These are phyloP conservation scores for Waitea zeae DNA, from an alignment of 1,284 basidiomycete species.

Conservation along the genomic window DNA sequence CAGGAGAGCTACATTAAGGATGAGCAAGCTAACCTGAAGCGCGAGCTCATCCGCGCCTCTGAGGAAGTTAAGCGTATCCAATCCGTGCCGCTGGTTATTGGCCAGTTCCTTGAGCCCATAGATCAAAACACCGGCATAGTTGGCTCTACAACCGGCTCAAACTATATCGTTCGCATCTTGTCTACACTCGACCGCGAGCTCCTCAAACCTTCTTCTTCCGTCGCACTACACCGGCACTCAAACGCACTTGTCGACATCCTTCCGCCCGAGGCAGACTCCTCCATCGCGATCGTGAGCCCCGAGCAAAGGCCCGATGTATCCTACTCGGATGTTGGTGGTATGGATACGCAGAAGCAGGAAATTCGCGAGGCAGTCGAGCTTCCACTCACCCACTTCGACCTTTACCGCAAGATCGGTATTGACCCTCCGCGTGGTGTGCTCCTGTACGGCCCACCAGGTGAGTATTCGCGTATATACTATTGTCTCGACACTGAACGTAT, in stretches of 20 bases:
- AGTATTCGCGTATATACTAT: conserved; percentile 8
- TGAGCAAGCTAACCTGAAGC: conserved; percentile 94
- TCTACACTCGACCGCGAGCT: conserved; percentile 96
- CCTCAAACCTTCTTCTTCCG: conserved; percentile 92
- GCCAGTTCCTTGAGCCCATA: conserved; percentile 98
- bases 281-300: conserved; percentile 84
- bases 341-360: conserved; percentile 98
- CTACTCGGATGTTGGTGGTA: conserved; percentile 88
- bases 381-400: conserved; percentile 92
- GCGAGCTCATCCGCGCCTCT: conserved; percentile 94
- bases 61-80: conserved; percentile 99
- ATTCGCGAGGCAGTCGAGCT: conserved; percentile 98
- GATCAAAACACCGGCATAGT: conserved; percentile 97
- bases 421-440: conserved; percentile 93
- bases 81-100: conserved; percentile 98
- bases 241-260: conserved; percentile 98
- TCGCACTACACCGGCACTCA: conserved; percentile 95
- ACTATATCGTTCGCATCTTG: conserved; percentile 96
- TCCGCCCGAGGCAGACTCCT: conserved; percentile 96
- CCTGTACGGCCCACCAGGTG: conserved; percentile 85
- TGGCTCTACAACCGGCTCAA: conserved; percentile 94
- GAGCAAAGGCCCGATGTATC: conserved; percentile 90
- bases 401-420: conserved; percentile 99
- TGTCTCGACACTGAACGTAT: neutral
- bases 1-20: conserved; percentile 99